Percentiles rank a stretch among this genome's conserved stretches.
phyloP scores from a whole-genome alignment of 1,284 basidiomycete genomes.

The Malassezia brasiliensis region DNA sequence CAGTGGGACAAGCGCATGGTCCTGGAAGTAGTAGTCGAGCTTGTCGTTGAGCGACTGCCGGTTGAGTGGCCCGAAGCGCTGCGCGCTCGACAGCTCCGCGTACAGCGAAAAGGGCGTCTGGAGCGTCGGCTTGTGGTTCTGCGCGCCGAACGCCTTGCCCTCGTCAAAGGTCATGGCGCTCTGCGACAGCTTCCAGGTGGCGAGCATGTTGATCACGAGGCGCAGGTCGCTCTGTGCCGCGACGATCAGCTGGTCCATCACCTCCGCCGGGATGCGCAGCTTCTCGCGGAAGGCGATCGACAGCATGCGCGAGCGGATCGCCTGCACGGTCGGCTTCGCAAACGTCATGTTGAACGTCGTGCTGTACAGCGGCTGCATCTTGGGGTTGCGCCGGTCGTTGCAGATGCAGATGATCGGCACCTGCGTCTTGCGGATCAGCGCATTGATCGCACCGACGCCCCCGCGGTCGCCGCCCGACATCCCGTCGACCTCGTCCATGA shows the following conservation, averaged over 20 bases:
- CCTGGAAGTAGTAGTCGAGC: slow-evolving; percentile 93
- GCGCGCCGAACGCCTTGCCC: slow-evolving; percentile 65
- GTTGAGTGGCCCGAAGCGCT: slow-evolving; percentile 72
- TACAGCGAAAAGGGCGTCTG: slow-evolving; percentile 61
- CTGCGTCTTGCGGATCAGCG: slow-evolving; percentile 87
- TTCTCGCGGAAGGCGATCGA: slow-evolving; percentile 61
- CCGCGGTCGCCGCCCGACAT: slow-evolving; percentile 97
- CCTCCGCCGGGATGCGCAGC: slow-evolving; percentile 78
- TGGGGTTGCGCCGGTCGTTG: slow-evolving; percentile 74
- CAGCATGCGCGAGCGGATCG: slow-evolving; percentile 55
- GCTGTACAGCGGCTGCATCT: slow-evolving; percentile 73
- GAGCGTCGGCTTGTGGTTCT: slow-evolving; percentile 66
- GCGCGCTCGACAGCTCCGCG: slow-evolving; percentile 68
- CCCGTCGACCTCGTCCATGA: slow-evolving; percentile 99
- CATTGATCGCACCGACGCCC: slow-evolving; percentile 83
- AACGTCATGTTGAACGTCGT: slow-evolving; percentile 64
- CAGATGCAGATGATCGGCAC: slow-evolving; percentile 97
- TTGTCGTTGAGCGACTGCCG: slow-evolving; percentile 78
- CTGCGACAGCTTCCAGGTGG: slow-evolving; percentile 64
- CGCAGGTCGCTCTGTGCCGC: slow-evolving; percentile 90
- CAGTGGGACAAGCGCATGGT: slow-evolving; percentile 81
- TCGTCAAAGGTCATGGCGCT: slow-evolving; percentile 54
- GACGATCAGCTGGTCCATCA: slow-evolving; percentile 78
- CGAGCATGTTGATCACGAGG: slow-evolving; percentile 93
- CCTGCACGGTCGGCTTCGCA: slow-evolving; percentile 32